phyloP scores from a whole-genome alignment of 2,329 filamentous ascomycete species.

The Xylariomycetidae sp. region DNA sequence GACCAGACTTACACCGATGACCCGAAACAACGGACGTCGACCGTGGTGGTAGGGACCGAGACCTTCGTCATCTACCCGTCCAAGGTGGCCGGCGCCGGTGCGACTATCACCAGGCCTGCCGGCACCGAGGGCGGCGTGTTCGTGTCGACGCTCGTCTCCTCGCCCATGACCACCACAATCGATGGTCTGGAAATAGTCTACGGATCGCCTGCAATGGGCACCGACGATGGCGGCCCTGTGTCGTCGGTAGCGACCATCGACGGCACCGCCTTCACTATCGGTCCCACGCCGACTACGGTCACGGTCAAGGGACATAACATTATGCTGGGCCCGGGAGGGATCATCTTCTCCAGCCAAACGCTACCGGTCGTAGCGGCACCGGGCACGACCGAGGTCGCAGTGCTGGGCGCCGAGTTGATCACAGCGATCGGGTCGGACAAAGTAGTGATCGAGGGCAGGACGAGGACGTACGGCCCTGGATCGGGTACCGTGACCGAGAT shows the following conservation, averaged over 20 bases:
- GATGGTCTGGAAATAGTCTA: slow-evolving; percentile 36
- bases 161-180: slow-evolving; percentile 32
- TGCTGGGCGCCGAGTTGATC: slow-evolving; percentile 42
- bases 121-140: slow-evolving; percentile 25
- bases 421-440: slow-evolving; percentile 36
- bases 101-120: slow-evolving; percentile 36
- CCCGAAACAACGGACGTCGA: slow-evolving; percentile 29
- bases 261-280: slow-evolving; percentile 36
- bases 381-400: slow-evolving; percentile 35
- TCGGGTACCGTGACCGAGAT: slow-evolving; percentile 29
- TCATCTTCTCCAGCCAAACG: slow-evolving; percentile 30
- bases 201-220: slow-evolving; percentile 32
- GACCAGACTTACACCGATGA: slow-evolving; percentile 37
- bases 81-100: slow-evolving; percentile 37
- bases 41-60: slow-evolving; percentile 34
- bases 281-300: slow-evolving; percentile 29
- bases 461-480: slow-evolving; percentile 38
- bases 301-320: slow-evolving; percentile 21
- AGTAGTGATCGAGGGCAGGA: slow-evolving; percentile 36
- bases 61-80: slow-evolving; percentile 44
- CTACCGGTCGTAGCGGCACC: slow-evolving; percentile 30
- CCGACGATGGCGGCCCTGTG: too few relatives aligned
- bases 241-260: slow-evolving; percentile 36
- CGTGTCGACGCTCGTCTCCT: slow-evolving; percentile 27
- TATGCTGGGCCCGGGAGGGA: slow-evolving; percentile 25